Evolutionary conservation across 2,329 filamentous ascomycete genomes (phyloP), one percentile per base, ranked within the genome.

Genomic region (Alternaria consortialis): DNA sequence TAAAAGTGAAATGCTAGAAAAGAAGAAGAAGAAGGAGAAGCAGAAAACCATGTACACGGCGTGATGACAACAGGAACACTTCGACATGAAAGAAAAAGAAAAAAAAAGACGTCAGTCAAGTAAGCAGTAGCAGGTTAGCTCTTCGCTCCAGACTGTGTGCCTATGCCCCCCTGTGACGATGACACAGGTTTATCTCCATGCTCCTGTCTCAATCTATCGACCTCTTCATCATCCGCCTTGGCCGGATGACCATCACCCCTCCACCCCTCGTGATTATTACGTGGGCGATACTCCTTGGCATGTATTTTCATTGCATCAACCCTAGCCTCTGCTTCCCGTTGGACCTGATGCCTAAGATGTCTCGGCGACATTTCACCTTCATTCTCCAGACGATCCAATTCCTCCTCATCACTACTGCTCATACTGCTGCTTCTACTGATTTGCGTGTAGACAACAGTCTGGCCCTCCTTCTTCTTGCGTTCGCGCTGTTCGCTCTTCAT

Each of bases 401-500:
- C 84, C 47, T 88, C 85, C 58, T 86, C 84, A 48, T 90, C 88
- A 9, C 82, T 85, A 57, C 83, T 86, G 32, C 80, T 83, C 75
- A 88, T 74, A 71, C 78, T 76, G 69, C 83, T 78, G 44, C 77
- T 68, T 13, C 76, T 78, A 36, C 76, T 81, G 56, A 82, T 81
- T 66, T 89, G 86, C 7, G 84, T 80, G 74, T 85, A 89, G 5
- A 87, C 80, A 57, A 85, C 80, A 13, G 80, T 77, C 20, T 82
- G 77, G 43, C 85, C 84, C 36, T 84, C 81, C 40, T 82, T 81
- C 84, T 91, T 91, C 86, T 95, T 97, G 66, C 85, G 80, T 60
- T 90, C 86, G 27, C 87, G 82, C 80, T 97, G 94, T 62, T 88
- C 85, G 42, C 88, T 81, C 83, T 97, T 97, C 82, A 96, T 85